phyloP scores from a whole-genome alignment of 805 yeast species.

The Ogataea haglerorum region DNA sequence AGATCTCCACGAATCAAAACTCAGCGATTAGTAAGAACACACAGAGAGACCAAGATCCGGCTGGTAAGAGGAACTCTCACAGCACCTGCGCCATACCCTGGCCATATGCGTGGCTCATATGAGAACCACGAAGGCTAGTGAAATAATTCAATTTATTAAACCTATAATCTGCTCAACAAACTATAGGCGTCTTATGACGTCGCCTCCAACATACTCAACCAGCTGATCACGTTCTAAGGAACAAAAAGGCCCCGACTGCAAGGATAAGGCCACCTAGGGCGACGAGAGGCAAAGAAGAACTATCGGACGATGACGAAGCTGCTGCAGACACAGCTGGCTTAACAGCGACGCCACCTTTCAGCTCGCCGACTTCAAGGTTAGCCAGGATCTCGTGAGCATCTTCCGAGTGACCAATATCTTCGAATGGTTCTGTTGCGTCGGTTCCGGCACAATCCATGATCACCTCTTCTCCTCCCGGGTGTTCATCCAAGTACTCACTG shows the following conservation, averaged over 20 bases:
- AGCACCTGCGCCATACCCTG: no score
- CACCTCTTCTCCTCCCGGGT: constrained; percentile 75
- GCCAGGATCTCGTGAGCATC: constrained; percentile 81
- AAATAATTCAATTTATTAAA: not conserved
- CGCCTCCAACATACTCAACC: not conserved
- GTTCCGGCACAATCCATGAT: constrained; percentile 75
- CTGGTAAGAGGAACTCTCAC: no score
- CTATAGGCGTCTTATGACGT: not conserved
- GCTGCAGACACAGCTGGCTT: constrained; percentile 32
- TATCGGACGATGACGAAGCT: constrained; percentile 10
- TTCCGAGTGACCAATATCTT: constrained; percentile 95
- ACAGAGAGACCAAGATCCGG: no score
- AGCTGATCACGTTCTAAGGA: constrained; percentile 16
- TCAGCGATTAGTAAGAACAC: not conserved
- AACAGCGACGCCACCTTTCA: constrained; percentile 62
- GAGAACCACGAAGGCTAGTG: no score
- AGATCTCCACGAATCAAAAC: not conserved
- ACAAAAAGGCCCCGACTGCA: constrained; percentile 43
- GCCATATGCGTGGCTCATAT: no score
- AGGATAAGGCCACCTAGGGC: constrained; percentile 37
- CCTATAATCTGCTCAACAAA: constrained; percentile 8
- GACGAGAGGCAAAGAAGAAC: constrained; percentile 24
- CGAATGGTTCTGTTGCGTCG: constrained; percentile 70
- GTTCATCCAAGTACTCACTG: constrained; percentile 65
- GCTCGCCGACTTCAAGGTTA: constrained; percentile 69